Base-by-base conservation (phyloP, 495 filamentous ascomycete genomes). In the Xylaria sp. region DNA sequence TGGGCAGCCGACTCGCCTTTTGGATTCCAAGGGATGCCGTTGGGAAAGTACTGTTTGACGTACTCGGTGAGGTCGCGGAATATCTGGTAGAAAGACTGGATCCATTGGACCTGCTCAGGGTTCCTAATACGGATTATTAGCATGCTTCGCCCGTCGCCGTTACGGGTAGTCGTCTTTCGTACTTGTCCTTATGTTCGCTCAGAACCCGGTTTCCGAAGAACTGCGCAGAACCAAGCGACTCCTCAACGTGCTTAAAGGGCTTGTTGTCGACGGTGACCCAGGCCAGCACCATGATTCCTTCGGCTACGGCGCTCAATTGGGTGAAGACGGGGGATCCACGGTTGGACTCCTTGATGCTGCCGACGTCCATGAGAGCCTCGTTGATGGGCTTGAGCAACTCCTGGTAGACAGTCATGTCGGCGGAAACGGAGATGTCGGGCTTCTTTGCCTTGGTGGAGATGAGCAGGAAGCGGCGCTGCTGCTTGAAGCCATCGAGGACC, bases 181-280 rank as follows among this genome's bases (percentile, higher is more conserved):
- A 97, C 94, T 93, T 95, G 62, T 96, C 94, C 83, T 95, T 98
- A 81, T 93, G 90, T 70, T 93, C 91, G 76, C 91, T 94, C 70
- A 98, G 80, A 46, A 99, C 92, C 69, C 93, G 88, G 83, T 99
- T 97, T 3, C 96, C 97, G 71, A 90, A 97, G 82, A 93, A 97
- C 79, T 97, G 88, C 35, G 94, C 92, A 61, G 93, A 90, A 31
- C 88, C 89, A 9, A 96, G 82, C 59, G 90, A 89, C 59, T 97
- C 95, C 37, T 86, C 86, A 46, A 98, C 90, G 72, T 93, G 93
- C 66, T 93, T 93, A 71, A 86, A 89, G 1, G 96, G 96, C 77
- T 93, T 94, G 35, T 82, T 81, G 55, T 94, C 91, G 26, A 93
- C 87, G 0, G 88, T 90, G 65, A 98, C 90, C 96, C 96, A 99